phyloP scores from a whole-genome alignment of 2,329 filamentous ascomycete genomes.

The Orbilia oligospora region DNA sequence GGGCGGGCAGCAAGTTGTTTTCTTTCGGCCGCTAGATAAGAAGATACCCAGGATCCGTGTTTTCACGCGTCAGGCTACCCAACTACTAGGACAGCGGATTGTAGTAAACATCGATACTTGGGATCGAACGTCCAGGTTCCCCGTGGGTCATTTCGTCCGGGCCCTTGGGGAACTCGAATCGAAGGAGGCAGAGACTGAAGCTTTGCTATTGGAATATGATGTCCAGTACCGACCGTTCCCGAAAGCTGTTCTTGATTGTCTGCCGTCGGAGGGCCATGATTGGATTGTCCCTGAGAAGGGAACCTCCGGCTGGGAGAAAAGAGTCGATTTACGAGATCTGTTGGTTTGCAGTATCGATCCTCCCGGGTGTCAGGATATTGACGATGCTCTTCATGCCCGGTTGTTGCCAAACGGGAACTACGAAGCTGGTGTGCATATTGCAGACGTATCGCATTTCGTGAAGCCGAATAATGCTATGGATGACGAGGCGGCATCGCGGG shows the following conservation, averaged over 20 bases:
- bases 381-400: conserved; percentile 92
- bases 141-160: conserved; percentile 92
- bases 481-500: conserved; percentile 89
- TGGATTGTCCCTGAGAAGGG: conserved; percentile 90
- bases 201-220: conserved; percentile 92
- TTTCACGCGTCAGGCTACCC: conserved; percentile 88
- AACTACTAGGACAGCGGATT: conserved; percentile 90
- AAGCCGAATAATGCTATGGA: conserved; percentile 98
- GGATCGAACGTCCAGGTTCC: conserved; percentile 93
- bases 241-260: conserved; percentile 92
- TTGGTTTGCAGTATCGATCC: conserved; percentile 98
- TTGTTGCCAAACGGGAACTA: conserved; percentile 90
- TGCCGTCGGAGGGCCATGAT: conserved; percentile 90
- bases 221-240: conserved; percentile 98
- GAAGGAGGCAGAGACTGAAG: conserved; percentile 97
- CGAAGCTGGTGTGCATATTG: conserved; percentile 97
- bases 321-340: conserved; percentile 85
- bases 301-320: conserved; percentile 87
- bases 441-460: conserved; percentile 99
- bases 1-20: conserved; percentile 89
- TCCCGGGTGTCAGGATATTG: conserved; percentile 95
- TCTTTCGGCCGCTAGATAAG: conserved; percentile 98
- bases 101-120: conserved; percentile 94
- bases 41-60: conserved; percentile 95
- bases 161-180: conserved; percentile 94